A percentile compares a stretch with the other conserved stretches of the same genome.
These are phyloP conservation scores for Coniella lustricola DNA, from an alignment of 2,329 filamentous ascomycete genomes.

Conservation along the genomic window DNA sequence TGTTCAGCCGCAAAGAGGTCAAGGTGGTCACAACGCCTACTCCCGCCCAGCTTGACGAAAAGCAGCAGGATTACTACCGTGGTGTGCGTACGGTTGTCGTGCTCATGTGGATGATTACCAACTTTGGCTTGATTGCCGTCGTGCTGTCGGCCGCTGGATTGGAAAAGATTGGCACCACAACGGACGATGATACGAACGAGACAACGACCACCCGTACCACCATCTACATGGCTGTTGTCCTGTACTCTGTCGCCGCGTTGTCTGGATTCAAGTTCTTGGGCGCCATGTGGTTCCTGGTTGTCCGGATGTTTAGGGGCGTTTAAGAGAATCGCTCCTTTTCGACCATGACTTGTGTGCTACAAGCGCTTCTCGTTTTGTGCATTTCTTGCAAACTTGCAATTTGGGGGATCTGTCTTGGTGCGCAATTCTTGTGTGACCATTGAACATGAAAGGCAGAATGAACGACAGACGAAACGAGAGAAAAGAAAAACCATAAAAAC, in stretches of 20 bases:
- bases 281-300: constrained; percentile 85
- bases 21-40: constrained; percentile 59
- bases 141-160: constrained; percentile 83
- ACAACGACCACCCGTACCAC: constrained; percentile 49
- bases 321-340: constrained; percentile 25
- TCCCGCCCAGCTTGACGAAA: constrained; percentile 56
- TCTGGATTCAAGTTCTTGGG: constrained; percentile 83
- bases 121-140: constrained; percentile 79
- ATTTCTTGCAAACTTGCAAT: too few relatives aligned
- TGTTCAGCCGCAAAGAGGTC: constrained; percentile 68
- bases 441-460: not conserved
- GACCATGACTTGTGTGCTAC: not conserved
- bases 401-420: not conserved
- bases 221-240: constrained; percentile 78
- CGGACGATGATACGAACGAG: constrained; percentile 22
- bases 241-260: constrained; percentile 83
- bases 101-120: constrained; percentile 92
- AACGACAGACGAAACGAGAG: too few relatives aligned
- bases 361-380: not conserved
- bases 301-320: constrained; percentile 73
- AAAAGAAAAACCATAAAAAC: not conserved
- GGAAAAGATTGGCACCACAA: constrained; percentile 47
- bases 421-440: not conserved
- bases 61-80: constrained; percentile 97
- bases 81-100: constrained; percentile 91